Evolutionary conservation across 2,329 filamentous ascomycete genomes (phyloP).

Genomic region (Paraphoma sp.): DNA sequence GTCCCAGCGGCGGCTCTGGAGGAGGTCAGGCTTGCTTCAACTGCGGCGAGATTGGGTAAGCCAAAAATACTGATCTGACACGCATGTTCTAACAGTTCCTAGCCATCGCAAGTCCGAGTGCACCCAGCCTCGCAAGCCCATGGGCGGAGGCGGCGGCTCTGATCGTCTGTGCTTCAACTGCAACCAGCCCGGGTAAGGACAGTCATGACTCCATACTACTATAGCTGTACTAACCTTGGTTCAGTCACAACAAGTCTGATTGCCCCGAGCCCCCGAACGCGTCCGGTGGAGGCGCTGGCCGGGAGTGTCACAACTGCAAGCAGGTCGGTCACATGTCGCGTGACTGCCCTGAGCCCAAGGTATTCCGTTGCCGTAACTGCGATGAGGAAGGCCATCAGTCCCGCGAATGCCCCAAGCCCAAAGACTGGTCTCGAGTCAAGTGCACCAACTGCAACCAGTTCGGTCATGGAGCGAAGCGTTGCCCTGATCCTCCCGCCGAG

Average conservation of each 20-base stretch:
- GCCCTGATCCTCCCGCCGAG: conserved; percentile 42
- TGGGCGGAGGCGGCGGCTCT: conserved; percentile 14
- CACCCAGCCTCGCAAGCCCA: conserved; percentile 23
- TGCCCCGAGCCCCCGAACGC: conserved; percentile 29
- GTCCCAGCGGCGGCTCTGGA: conserved; percentile 20
- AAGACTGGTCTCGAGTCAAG: conserved; percentile 64
- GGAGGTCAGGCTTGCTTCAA: conserved; percentile 34
- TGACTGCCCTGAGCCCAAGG: conserved; percentile 34
- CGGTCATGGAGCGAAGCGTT: conserved; percentile 52
- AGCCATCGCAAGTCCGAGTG: conserved; percentile 35
- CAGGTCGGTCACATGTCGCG: conserved; percentile 34
- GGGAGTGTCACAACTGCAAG: conserved; percentile 37
- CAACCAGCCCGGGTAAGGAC: conserved; percentile 22
- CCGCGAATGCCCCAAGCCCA: conserved; percentile 62
- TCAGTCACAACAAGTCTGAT: conserved; percentile 33
- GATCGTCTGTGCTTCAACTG: conserved; percentile 31
- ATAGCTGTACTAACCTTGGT: no score
- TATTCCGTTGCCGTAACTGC: conserved; percentile 65
- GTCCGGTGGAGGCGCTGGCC: conserved; percentile 22
- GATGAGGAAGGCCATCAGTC: conserved; percentile 66
- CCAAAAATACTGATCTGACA: neutral
- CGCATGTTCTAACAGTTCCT: conserved; percentile 1
- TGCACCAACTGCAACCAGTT: conserved; percentile 63
- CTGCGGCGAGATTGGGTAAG: conserved; percentile 34
- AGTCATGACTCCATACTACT: neutral